Percentiles rank a stretch among this genome's conserved stretches.
phyloP scores from a whole-genome alignment of 495 filamentous ascomycete genomes.

The Penicillium cosmopolitanum region DNA sequence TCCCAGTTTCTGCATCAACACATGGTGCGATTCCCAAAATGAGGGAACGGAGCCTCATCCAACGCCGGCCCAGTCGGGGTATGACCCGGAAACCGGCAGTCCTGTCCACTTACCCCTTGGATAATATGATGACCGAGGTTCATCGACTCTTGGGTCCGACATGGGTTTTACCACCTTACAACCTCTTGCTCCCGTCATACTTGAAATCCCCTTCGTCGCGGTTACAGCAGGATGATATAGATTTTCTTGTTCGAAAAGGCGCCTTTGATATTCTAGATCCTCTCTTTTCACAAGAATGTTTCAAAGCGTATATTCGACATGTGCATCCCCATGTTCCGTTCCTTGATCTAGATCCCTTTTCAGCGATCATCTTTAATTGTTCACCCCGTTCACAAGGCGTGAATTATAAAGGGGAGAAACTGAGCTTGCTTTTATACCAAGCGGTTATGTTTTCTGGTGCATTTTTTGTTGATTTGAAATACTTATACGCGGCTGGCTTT shows the following conservation, averaged over 20 bases:
- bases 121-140: conserved; percentile 15
- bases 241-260: conserved; percentile 14
- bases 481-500: conserved; percentile 64
- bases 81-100: conserved; percentile 15
- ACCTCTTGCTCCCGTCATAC: conserved; percentile 11
- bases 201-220: conserved; percentile 7
- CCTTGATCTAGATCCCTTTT: conserved; percentile 65
- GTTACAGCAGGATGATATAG: conserved; percentile 9
- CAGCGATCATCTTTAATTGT: conserved; percentile 49
- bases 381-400: conserved; percentile 44
- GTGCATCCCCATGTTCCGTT: conserved; percentile 80
- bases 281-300: conserved; percentile 7
- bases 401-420: conserved; percentile 47
- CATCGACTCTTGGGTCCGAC: conserved; percentile 19
- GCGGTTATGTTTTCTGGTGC: conserved; percentile 72
- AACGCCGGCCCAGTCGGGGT: conserved; percentile 7
- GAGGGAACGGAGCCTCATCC: conserved; percentile 10
- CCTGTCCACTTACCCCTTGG: conserved; percentile 13
- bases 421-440: conserved; percentile 71
- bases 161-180: conserved; percentile 13
- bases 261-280: conserved; percentile 10
- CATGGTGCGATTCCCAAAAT: conserved; percentile 3
- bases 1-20: neutral
- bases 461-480: conserved; percentile 66
- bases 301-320: conserved; percentile 22